These are phyloP conservation scores for Plasmodium vivax DNA, from an alignment of 169 alveolate species.

Conservation along the genomic window DNA sequence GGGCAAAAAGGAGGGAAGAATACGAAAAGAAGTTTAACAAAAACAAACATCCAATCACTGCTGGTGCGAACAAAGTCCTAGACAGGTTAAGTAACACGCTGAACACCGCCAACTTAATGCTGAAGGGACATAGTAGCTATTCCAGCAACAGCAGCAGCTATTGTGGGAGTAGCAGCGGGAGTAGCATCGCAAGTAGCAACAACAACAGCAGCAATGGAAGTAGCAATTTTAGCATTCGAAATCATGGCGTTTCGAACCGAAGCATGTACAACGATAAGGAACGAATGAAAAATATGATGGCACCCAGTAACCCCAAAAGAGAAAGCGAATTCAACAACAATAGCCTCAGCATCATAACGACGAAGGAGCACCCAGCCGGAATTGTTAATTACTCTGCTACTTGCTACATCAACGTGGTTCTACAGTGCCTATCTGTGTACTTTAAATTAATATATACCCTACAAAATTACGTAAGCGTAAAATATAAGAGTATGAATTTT, in stretches of 20 bases:
- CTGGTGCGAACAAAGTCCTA: not conserved
- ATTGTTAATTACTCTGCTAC: conserved; percentile 54
- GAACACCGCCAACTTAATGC: not conserved
- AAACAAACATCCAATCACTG: not conserved
- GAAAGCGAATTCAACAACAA: conserved; percentile 6
- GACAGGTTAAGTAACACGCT: not conserved
- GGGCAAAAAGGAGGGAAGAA: not conserved
- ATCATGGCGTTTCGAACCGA: not conserved
- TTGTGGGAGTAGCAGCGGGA: conserved; percentile 15
- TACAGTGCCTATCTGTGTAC: conserved; percentile 42
- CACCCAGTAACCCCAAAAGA: conserved; percentile 9
- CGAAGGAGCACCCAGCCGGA: conserved; percentile 65
- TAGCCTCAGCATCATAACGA: not conserved
- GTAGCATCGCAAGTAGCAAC: conserved; percentile 7
- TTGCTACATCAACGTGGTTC: conserved; percentile 56
- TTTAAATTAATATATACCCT: conserved; percentile 39
- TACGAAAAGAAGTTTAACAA: not conserved
- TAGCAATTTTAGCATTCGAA: conserved; percentile 31
- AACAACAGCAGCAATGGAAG: conserved; percentile 6
- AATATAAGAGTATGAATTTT: conserved; percentile 25
- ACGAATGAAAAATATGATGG: not conserved
- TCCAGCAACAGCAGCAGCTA: conserved; percentile 30
- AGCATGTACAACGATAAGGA: not conserved
- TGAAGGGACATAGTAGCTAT: not conserved
- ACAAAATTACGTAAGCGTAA: conserved; percentile 51